Evolutionary conservation across 2,329 filamentous ascomycete genomes (phyloP), one percentile per base, ranked within the genome.

Genomic region (Pseudogymnoascus sp.): DNA sequence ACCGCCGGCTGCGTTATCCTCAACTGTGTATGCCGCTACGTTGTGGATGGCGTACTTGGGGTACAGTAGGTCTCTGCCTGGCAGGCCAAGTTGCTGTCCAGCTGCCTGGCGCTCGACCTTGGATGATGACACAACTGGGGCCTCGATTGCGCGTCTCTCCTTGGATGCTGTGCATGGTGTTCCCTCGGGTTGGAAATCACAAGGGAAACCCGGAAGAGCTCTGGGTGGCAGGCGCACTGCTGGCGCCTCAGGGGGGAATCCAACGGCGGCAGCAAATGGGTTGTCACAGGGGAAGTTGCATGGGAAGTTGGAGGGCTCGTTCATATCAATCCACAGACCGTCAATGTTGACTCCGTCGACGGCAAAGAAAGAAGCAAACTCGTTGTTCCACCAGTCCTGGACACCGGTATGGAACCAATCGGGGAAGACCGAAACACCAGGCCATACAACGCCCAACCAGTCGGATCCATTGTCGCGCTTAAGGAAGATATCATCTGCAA

Each of bases 261-360:
- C 75, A 36, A 77, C 74, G 2, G 74, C 70, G 75, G 77, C 65
- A 76, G 65, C 68, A 18, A 67, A 71, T 71, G 67, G 68, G 67
- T 85, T 72, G 21, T 77, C 73, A 69, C 83, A 86, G n/a, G 83
- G 82, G 66, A 80, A 84, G 46, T 77, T 75, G 70, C 83, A 85
- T 67, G 73, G 68, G 66, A 82, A 78, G 67, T 79, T 81, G 4
- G 79, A 74, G 2, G 77, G 79, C 69, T 86, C 83, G 64, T 85
- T 86, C 82, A 88, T 84, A 68, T 91, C 88, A 67, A 90, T 90
- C 87, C 89, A 93, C 1, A 93, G 77, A 1, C 83, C 90, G 65
- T 93, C 90, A 59, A 93, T 88, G 67, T 93, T 84, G 14, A 93
- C 80, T 31, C 89, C 90, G 1, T 76, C 80, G 0, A 82, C 74